Conservation (phyloP, 805 yeast genomes). For the Teunomyces tritomae region DNA sequence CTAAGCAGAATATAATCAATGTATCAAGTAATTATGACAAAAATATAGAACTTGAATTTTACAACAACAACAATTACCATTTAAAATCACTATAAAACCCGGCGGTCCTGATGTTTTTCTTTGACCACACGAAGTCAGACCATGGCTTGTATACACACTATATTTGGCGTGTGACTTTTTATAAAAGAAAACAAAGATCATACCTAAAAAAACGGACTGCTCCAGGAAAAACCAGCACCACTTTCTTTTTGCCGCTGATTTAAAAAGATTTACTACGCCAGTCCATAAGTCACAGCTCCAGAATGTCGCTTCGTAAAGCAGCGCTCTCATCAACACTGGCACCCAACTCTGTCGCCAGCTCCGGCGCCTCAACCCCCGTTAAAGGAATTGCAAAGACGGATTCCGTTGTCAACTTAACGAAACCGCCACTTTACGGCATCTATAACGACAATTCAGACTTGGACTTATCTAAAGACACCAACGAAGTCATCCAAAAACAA, state of each 20-base stretch:
- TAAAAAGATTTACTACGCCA: neutral
- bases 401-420: constrained; percentile 48
- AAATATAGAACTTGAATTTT: too few relatives aligned
- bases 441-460: constrained; percentile 44
- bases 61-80: too few relatives aligned
- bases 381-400: constrained; percentile 29
- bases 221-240: neutral
- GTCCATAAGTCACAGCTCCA: too few relatives aligned
- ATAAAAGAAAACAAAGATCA: neutral
- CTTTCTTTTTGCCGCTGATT: neutral
- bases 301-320: constrained; percentile 1
- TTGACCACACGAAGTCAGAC: neutral
- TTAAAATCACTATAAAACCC: neutral
- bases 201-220: neutral
- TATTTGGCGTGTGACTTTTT: neutral
- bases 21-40: too few relatives aligned
- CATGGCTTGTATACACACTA: constrained; percentile 1
- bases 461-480: constrained; percentile 22
- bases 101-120: neutral
- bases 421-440: constrained; percentile 50
- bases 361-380: constrained; percentile 21
- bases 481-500: constrained; percentile 16
- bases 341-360: constrained; percentile 8
- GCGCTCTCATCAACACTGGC: constrained; percentile 4
- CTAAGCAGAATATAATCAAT: too few relatives aligned